Evolutionary conservation across 352 stramenopile species (phyloP), one percentile per base, ranked within the genome.

Genomic region (Globisporangium uncinulatum): DNA sequence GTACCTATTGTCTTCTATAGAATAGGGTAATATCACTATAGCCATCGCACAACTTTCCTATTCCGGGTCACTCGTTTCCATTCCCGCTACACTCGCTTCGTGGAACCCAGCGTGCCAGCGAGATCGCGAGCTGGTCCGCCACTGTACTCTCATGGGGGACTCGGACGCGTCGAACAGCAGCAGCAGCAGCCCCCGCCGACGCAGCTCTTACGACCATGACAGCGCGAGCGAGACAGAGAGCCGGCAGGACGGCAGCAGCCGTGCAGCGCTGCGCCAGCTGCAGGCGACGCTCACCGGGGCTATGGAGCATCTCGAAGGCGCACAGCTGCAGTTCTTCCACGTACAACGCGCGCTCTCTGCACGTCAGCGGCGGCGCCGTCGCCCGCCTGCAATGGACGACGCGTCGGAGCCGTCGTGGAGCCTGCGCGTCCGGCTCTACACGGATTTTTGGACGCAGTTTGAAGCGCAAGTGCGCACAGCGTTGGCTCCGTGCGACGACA

Each of bases 361-460:
- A 14, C 39, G 39, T 4, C 19, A 50, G 17, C 32, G 29, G 7
- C 32, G 9, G 14, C 24, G 31, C 19, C 55, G 46, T 20, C 36
- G 39, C 10, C 11, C 0, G 20, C 32, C 21, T 34, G 47, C 17
- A n/a, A 29, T 14, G 8, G 45, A 48, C 4, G 21, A 42, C 34
- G 29, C 47, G 31, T 37, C 39, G 9, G 39, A 44, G 39, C 39
- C 39, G 10, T 39, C 55, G 20, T 61, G 55, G 55, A 47, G 41
- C 31, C 14, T 61, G 32, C 54, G 54, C 36, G 55, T 61, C 21
- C 46, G 41, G 21, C 48, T 53, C 34, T 61, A 61, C 55, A 39
- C 36, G 45, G 55, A 54, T 20, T 61, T 61, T 34, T 61, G 55
- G 55, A 11, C 54, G 45, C 48, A 55, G n/a, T 61, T 61, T 32